Conservation (phyloP, 768 basidiomycete genomes). For the Tylopilus cervinicoccineus region DNA sequence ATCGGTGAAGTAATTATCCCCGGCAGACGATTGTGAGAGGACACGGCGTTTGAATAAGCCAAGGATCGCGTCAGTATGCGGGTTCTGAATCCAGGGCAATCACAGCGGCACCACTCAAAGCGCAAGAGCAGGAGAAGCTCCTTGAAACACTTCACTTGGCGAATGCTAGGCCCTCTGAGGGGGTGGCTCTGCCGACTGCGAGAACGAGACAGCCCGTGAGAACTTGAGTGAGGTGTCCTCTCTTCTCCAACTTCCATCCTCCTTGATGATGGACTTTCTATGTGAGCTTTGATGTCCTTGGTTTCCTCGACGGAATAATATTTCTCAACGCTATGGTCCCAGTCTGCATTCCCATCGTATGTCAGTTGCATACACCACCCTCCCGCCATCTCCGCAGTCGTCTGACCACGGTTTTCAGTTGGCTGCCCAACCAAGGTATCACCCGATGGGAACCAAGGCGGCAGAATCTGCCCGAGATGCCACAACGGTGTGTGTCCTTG, state of each 20-base stretch:
- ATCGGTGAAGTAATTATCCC: too few species aligned
- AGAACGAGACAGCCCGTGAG: too few species aligned
- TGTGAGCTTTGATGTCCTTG: constrained; percentile 2
- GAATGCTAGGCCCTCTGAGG: too few species aligned
- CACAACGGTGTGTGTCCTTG: constrained; percentile 56
- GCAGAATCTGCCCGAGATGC: constrained; percentile 66
- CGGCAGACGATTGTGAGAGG: too few species aligned
- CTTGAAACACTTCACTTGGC: too few species aligned
- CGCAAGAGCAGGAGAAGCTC: too few species aligned
- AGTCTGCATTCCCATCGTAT: constrained; percentile 53
- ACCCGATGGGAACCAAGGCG: constrained; percentile 47
- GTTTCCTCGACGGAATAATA: neutral
- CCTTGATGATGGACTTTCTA: constrained; percentile 5
- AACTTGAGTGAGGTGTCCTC: too few species aligned
- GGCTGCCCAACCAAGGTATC: constrained; percentile 62
- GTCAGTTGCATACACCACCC: constrained; percentile 32
- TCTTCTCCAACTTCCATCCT: neutral
- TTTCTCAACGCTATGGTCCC: constrained; percentile 4
- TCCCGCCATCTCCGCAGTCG: constrained; percentile 5
- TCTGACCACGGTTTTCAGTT: constrained; percentile 38
- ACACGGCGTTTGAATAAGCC: too few species aligned
- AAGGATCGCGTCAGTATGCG: too few species aligned
- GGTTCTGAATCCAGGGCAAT: too few species aligned
- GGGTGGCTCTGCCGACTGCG: too few species aligned
- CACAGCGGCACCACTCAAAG: too few species aligned